Evolutionary conservation across 2,329 filamentous ascomycete species (phyloP).

Genomic region (Elsinoe arachidis): DNA sequence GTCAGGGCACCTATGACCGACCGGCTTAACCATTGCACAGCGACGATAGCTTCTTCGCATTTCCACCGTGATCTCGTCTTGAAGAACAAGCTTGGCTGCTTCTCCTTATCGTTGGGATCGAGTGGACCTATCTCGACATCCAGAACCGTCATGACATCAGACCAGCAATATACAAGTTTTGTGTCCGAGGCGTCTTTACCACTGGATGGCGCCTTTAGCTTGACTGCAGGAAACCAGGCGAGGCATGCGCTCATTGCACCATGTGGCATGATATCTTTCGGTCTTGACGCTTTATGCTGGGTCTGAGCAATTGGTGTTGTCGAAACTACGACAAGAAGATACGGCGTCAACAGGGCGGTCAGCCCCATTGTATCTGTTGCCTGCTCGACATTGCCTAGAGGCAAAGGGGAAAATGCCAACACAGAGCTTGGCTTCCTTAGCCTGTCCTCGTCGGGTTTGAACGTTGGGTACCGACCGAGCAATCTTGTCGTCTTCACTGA

Average conservation of each 20-base stretch:
- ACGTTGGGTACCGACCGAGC: slow-evolving; percentile 78
- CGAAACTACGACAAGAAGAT: slow-evolving; percentile 91
- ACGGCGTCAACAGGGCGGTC: slow-evolving; percentile 91
- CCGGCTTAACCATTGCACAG: slow-evolving; percentile 91
- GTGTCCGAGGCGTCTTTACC: slow-evolving; percentile 56
- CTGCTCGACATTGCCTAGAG: slow-evolving; percentile 88
- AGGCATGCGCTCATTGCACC: slow-evolving; percentile 88
- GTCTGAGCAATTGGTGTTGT: slow-evolving; percentile 94
- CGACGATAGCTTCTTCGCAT: slow-evolving; percentile 89
- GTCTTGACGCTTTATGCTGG: slow-evolving; percentile 84
- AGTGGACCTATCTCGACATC: slow-evolving; percentile 68
- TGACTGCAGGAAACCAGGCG: slow-evolving; percentile 95
- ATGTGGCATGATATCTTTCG: slow-evolving; percentile 84
- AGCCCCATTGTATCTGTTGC: slow-evolving; percentile 79
- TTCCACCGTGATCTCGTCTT: slow-evolving; percentile 79
- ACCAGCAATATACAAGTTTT: slow-evolving; percentile 97
- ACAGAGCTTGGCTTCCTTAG: slow-evolving; percentile 87
- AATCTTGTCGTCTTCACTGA: slow-evolving; percentile 85
- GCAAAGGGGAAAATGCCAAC: slow-evolving; percentile 79
- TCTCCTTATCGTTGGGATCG: slow-evolving; percentile 58
- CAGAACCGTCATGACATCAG: slow-evolving; percentile 87
- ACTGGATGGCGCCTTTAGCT: slow-evolving; percentile 67
- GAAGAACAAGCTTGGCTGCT: slow-evolving; percentile 71
- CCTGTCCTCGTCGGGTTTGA: slow-evolving; percentile 53
- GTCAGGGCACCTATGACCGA: slow-evolving; percentile 88